Evolutionary conservation across 116 monocot genomes (phyloP).

Genomic region (Trichopus zeylanicus): DNA sequence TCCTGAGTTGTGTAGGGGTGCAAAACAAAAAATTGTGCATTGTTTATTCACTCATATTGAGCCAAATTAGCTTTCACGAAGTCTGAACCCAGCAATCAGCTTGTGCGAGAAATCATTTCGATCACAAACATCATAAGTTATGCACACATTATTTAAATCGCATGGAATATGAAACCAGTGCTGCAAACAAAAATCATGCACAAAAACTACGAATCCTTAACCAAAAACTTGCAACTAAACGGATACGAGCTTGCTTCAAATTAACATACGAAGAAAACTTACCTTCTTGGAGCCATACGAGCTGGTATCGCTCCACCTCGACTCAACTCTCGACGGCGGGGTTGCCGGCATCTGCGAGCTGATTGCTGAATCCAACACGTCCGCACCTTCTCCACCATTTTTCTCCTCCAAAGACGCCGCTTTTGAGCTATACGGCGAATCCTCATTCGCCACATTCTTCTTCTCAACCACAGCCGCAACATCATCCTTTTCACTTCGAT

Average conservation of each 20-base stretch:
- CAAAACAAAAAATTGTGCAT: too few species aligned
- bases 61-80: too few species aligned
- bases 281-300: constrained; percentile 47
- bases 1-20: too few species aligned
- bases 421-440: constrained; percentile 42
- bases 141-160: too few species aligned
- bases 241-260: neutral
- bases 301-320: constrained; percentile 47
- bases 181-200: neutral
- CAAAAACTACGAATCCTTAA: neutral
- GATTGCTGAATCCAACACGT: constrained; percentile 1
- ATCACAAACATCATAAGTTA: too few species aligned
- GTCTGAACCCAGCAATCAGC: too few species aligned
- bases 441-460: constrained; percentile 22
- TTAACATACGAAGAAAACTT: neutral
- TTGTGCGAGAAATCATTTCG: too few species aligned
- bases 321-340: constrained; percentile 20
- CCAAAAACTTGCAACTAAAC: neutral
- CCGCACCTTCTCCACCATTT: constrained; percentile 9
- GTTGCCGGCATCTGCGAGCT: neutral
- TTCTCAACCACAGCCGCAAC: constrained; percentile 3
- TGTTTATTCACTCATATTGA: too few species aligned
- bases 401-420: constrained; percentile 11
- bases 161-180: too few species aligned
- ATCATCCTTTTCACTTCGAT: neutral